Conservation (phyloP, 139 green algal genomes). For the Haematococcus sp. region DNA sequence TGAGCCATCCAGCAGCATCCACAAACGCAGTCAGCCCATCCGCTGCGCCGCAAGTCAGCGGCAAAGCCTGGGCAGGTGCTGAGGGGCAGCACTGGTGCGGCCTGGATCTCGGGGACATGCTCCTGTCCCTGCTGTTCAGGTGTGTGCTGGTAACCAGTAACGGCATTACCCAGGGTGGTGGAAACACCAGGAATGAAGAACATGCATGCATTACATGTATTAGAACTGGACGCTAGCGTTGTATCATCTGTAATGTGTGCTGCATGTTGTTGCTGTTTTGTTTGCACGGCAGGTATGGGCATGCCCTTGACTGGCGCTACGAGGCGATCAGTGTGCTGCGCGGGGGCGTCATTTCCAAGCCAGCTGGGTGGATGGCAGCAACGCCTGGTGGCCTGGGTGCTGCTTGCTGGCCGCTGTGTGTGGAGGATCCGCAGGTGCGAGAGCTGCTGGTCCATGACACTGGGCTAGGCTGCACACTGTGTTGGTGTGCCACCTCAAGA, state of each 20-base stretch:
- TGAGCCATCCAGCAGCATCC: background rate
- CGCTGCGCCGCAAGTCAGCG: too few species aligned
- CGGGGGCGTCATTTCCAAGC: background rate
- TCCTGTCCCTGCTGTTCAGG: slow-evolving; percentile 2
- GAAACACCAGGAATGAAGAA: too few species aligned
- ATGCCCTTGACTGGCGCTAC: background rate
- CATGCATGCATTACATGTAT: too few species aligned
- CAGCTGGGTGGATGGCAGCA: background rate
- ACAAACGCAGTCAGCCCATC: too few species aligned
- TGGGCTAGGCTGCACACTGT: too few species aligned
- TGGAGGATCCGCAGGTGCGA: slow-evolving; percentile 1
- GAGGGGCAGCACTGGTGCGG: background rate
- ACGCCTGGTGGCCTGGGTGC: background rate
- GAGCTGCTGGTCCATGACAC: background rate
- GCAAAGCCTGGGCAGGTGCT: background rate
- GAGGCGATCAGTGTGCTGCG: slow-evolving; percentile 6
- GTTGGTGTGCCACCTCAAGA: too few species aligned
- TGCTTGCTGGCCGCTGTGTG: background rate
- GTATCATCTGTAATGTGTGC: background rate
- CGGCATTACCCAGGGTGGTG: too few species aligned
- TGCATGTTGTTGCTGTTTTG: slow-evolving; percentile 1
- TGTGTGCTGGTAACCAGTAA: background rate
- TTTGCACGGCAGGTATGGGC: background rate
- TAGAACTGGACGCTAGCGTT: too few species aligned
- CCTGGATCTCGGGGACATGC: background rate